Percentiles rank a stretch among this genome's conserved stretches.
phyloP scores from a whole-genome alignment of 495 filamentous ascomycete species.

The Talaromyces proteolyticus region DNA sequence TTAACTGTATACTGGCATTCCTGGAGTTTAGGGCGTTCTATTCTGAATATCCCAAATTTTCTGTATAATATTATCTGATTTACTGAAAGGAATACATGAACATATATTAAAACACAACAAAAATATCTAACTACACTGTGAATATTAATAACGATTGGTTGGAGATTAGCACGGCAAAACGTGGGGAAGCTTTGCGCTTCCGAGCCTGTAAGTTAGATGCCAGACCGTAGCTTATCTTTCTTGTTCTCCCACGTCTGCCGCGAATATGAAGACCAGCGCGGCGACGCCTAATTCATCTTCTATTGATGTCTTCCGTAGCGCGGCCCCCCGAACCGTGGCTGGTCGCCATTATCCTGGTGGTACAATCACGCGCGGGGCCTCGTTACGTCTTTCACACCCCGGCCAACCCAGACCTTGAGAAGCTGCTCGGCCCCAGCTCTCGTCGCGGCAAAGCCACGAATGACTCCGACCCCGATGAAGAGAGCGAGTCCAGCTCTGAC shows the following conservation, averaged over 20 bases:
- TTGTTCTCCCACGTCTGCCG: background rate
- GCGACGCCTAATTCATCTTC: slow-evolving; percentile 1
- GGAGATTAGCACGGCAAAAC: no score
- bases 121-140: no score
- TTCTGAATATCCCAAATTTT: no score
- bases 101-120: no score
- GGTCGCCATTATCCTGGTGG: slow-evolving; percentile 74
- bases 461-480: slow-evolving; percentile 40
- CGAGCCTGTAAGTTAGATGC: no score
- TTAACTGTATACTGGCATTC: no score
- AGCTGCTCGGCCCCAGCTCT: slow-evolving; percentile 27
- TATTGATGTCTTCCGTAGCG: slow-evolving; percentile 41
- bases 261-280: slow-evolving; percentile 1
- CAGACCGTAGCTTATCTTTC: no score
- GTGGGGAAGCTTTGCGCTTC: no score
- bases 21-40: no score
- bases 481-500: slow-evolving; percentile 39
- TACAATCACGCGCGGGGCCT: slow-evolving; percentile 74
- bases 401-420: slow-evolving; percentile 48
- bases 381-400: slow-evolving; percentile 92
- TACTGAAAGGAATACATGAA: no score
- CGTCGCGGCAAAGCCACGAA: slow-evolving; percentile 27
- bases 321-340: slow-evolving; percentile 57
- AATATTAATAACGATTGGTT: no score
- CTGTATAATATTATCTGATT: no score